Base-by-base conservation (phyloP, 306 rosid genomes). In the Delonix regia region DNA sequence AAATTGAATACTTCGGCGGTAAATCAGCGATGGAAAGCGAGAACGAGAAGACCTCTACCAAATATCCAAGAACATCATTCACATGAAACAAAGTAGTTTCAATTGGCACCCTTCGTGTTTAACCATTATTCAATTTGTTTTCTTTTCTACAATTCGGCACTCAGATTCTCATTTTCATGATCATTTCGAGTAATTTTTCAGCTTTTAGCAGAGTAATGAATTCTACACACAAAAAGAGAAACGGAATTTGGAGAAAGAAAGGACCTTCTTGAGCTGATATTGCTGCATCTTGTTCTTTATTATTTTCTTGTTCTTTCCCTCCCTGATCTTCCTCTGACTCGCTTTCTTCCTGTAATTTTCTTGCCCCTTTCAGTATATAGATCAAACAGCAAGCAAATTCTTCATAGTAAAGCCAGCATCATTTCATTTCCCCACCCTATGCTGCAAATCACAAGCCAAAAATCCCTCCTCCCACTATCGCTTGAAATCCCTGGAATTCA, bases 251-350 rank as follows among this genome's bases (percentile, higher is more conserved):
- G 63, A 56, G 48, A 77, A 64, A 79, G 41, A 75, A 56, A 68
- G 9, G 39, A 93, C 98, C 98, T 89, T 93, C 70, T 83, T 86
- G 51, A 68, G 86, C 72, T 86, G 88, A 86, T 83, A 68, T 66
- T 85, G 83, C 77, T 82, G 85, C 89, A 86, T 79, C 83, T 77
- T 81, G 74, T 71, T 71, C 78, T 79, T 73, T 53, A 33, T 66
- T 22, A 36, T 68, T 69, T 48, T 55, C 33, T 6, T 27, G 47
- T 21, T 41, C 25, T 9, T 38, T 57, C 38, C 64, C 61, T 12
- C 24, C 11, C 33, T 53, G 38, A 64, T 36, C 44, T 51, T 59
- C 75, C 77, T 49, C 59, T 64, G n/a, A 18, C 28, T 64, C 49
- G 48, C 4, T 12, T 30, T 60, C 2, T 14, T 7, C 6, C 9